Evolutionary conservation across 2,329 filamentous ascomycete species (phyloP), one percentile per base, ranked within the genome.

Genomic region (Sclerotiophoma versabilis): DNA sequence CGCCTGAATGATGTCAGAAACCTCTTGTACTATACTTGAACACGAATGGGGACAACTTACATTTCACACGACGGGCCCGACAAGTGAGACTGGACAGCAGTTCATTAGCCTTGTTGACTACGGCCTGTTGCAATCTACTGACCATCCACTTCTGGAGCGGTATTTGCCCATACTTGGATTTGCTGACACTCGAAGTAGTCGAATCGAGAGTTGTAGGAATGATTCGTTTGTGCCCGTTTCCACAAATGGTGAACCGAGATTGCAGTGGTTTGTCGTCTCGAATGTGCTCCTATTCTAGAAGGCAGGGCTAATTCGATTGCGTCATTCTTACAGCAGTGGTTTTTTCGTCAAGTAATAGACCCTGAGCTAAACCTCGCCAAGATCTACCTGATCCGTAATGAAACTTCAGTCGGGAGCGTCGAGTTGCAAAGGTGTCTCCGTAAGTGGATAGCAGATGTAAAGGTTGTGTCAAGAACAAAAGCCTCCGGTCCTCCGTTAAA

Each of bases 111-210:
- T 43, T 20, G 17, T 45, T 15, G 29, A 25, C 17, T 10, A 43
- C 15, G 26, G 17, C 22, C 14, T 33, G 30, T 17, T 14, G n/a
- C n/a, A 15, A 25, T 33, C 20, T 38, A 64, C 67, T 62, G 29
- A 72, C 69, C 69, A 72, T 39, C 69, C 69, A 47, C 60, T 69
- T 49, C 60, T 68, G 30, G 69, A 72, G 41, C 69, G 68, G 50
- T 58, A 69, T 55, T 70, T 72, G 41, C 69, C 69, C 63, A 70
- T 66, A 2, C 22, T 42, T 14, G 15, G 38, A 27, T 30, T 44
- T 20, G 1, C 32, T 36, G 45, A 33, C 8, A 9, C 42, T 53
- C 33, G 17, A 43, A 20, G n/a, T 27, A 3, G 49, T 62, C 59
- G 57, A 54, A 33, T 49, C 55, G 59, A 62, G 34, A 7, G 30